These are phyloP conservation scores for Helianthus annuus DNA, from an alignment of 129 eudicot genomes.

Conservation along the genomic window DNA sequence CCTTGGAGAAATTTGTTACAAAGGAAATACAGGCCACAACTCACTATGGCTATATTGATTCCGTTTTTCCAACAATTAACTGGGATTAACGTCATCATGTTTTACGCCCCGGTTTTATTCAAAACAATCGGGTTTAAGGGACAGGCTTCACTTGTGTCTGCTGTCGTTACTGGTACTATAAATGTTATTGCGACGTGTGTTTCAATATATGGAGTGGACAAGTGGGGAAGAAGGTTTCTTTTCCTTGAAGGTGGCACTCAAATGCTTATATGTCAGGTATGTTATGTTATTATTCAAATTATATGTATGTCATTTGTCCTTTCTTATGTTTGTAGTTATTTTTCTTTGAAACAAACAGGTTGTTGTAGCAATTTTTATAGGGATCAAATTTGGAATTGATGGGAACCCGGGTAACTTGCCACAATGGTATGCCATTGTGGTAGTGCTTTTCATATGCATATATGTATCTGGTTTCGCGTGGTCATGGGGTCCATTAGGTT, in stretches of 20 bases:
- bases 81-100: slow-evolving; percentile 88
- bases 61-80: slow-evolving; percentile 86
- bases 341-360: slow-evolving; percentile 37
- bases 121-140: slow-evolving; percentile 77
- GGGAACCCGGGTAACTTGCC: slow-evolving; percentile 60
- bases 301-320: not conserved
- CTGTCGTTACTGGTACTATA: slow-evolving; percentile 73
- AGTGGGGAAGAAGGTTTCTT: slow-evolving; percentile 75
- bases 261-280: slow-evolving; percentile 81
- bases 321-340: no score
- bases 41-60: slow-evolving; percentile 76
- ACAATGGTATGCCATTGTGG: slow-evolving; percentile 71
- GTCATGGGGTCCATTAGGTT: slow-evolving; percentile 98
- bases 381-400: slow-evolving; percentile 58
- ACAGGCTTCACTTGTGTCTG: slow-evolving; percentile 78
- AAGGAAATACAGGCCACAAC: slow-evolving; percentile 73
- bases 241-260: slow-evolving; percentile 84
- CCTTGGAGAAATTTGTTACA: slow-evolving; percentile 73
- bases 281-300: no score
- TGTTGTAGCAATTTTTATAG: slow-evolving; percentile 63
- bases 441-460: slow-evolving; percentile 75
- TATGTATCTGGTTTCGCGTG: slow-evolving; percentile 84
- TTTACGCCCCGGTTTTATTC: slow-evolving; percentile 85
- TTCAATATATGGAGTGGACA: slow-evolving; percentile 76
- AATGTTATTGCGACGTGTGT: slow-evolving; percentile 72